These are phyloP conservation scores for Kondoa subrosea DNA, from an alignment of 768 basidiomycete species.

Conservation along the genomic window DNA sequence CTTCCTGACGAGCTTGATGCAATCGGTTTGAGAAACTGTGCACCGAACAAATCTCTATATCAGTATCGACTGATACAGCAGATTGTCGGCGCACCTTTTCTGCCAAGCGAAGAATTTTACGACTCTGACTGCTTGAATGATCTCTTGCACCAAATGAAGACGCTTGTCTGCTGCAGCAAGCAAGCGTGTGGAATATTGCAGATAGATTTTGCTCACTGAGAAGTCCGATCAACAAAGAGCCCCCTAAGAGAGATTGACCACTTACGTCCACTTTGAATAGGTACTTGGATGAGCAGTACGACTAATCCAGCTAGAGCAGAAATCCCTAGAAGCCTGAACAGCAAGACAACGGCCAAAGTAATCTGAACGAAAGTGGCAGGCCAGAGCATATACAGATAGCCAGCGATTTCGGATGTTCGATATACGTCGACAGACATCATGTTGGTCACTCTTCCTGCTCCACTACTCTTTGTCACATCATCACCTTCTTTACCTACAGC, in stretches of 20 bases:
- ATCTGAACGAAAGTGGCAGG: slow-evolving; percentile 14
- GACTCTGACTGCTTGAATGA: slow-evolving; percentile 34
- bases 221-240: neutral
- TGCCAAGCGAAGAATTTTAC: slow-evolving; percentile 35
- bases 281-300: slow-evolving; percentile 22
- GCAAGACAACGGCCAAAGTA: slow-evolving; percentile 17
- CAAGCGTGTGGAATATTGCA: slow-evolving; percentile 27
- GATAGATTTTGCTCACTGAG: slow-evolving; percentile 21
- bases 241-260: neutral
- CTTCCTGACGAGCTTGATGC: neutral
- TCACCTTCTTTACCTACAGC: slow-evolving; percentile 25
- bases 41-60: neutral
- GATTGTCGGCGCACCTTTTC: slow-evolving; percentile 27
- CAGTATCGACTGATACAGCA: neutral
- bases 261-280: slow-evolving; percentile 18
- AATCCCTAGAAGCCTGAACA: slow-evolving; percentile 24
- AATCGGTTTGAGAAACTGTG: neutral
- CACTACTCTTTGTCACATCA: slow-evolving; percentile 16
- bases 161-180: slow-evolving; percentile 35
- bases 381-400: slow-evolving; percentile 1
- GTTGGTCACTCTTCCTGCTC: slow-evolving; percentile 27
- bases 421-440: slow-evolving; percentile 20
- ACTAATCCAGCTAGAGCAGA: slow-evolving; percentile 26
- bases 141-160: slow-evolving; percentile 34
- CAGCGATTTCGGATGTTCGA: slow-evolving; percentile 9